These are phyloP conservation scores for Trichoderma simmonsii DNA, from an alignment of 2,329 filamentous ascomycete genomes.

Conservation along the genomic window DNA sequence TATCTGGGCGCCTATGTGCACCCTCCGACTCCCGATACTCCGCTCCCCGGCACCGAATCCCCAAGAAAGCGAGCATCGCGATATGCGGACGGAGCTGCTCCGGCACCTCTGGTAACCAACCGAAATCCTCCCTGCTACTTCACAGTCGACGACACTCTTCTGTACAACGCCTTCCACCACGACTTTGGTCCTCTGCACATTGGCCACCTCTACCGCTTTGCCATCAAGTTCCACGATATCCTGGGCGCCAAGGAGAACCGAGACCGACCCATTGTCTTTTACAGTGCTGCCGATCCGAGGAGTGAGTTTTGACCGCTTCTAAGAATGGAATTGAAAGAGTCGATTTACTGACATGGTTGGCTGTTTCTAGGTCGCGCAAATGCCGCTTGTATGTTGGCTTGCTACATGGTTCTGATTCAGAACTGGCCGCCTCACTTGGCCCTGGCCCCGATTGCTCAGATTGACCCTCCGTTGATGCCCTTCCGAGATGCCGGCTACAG, in stretches of 20 bases:
- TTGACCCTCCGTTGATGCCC: slow-evolving; percentile 96
- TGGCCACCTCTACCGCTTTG: slow-evolving; percentile 94
- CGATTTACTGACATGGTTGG: not conserved
- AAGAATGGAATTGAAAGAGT: not conserved
- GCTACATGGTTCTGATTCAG: slow-evolving; percentile 98
- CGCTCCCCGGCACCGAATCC: slow-evolving; percentile 84
- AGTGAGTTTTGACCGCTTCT: slow-evolving; percentile 55
- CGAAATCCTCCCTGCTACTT: slow-evolving; percentile 79
- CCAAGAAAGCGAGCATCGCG: slow-evolving; percentile 51
- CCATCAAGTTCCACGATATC: slow-evolving; percentile 92
- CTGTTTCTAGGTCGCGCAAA: slow-evolving; percentile 72
- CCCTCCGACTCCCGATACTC: slow-evolving; percentile 73
- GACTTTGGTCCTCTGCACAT: slow-evolving; percentile 98
- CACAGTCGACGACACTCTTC: slow-evolving; percentile 83
- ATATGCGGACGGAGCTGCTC: slow-evolving; percentile 55
- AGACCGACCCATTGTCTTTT: slow-evolving; percentile 89
- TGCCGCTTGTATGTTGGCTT: slow-evolving; percentile 89
- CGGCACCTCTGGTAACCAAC: slow-evolving; percentile 29
- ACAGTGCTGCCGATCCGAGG: slow-evolving; percentile 86
- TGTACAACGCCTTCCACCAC: slow-evolving; percentile 98
- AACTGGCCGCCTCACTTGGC: slow-evolving; percentile 96
- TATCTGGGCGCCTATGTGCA: slow-evolving; percentile 92
- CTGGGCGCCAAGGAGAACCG: slow-evolving; percentile 88
- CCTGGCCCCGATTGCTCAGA: slow-evolving; percentile 90
- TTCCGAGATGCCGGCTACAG: slow-evolving; percentile 98